Percentiles rank a stretch among this genome's conserved stretches.
phyloP scores from a whole-genome alignment of 805 yeast species.

The Allodekkera sacchari region DNA sequence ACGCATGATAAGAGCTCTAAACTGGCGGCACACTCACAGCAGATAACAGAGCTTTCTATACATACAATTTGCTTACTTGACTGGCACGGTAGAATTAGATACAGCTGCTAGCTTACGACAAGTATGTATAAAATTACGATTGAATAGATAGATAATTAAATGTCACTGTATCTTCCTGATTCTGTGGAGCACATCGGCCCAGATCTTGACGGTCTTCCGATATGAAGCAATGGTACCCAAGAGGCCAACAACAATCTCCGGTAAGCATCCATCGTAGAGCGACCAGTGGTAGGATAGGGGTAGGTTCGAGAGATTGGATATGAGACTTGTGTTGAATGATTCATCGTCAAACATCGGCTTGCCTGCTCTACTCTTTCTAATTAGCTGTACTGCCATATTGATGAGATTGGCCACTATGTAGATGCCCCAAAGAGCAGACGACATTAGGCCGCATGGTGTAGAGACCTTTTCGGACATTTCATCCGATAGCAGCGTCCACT shows the following conservation, averaged over 20 bases:
- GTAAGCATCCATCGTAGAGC: conserved; percentile 24
- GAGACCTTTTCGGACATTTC: conserved; percentile 4
- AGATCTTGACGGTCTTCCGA: not conserved
- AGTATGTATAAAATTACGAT: no score
- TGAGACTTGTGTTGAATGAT: conserved; percentile 5
- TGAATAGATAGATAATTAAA: no score
- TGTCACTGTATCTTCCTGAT: no score
- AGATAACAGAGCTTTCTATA: no score
- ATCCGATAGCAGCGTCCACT: conserved; percentile 19
- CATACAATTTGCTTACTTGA: no score
- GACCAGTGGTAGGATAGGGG: conserved; percentile 33
- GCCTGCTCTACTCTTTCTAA: conserved; percentile 1
- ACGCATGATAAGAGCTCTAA: no score
- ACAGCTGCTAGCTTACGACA: no score
- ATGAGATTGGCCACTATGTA: conserved; percentile 26
- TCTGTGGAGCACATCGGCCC: no score
- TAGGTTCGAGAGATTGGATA: conserved; percentile 25
- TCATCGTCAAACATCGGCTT: not conserved
- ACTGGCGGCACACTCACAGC: no score
- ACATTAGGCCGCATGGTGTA: conserved; percentile 24
- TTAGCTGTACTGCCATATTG: conserved; percentile 8
- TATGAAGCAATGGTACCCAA: conserved; percentile 22
- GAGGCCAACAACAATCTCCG: conserved; percentile 25
- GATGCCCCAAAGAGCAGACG: conserved; percentile 27
- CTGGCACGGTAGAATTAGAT: no score